Percentiles rank a stretch among this genome's conserved stretches.
These are phyloP conservation scores for Diversispora epigaea DNA, from an alignment of 192 early-diverging fungal species.

Conservation along the genomic window DNA sequence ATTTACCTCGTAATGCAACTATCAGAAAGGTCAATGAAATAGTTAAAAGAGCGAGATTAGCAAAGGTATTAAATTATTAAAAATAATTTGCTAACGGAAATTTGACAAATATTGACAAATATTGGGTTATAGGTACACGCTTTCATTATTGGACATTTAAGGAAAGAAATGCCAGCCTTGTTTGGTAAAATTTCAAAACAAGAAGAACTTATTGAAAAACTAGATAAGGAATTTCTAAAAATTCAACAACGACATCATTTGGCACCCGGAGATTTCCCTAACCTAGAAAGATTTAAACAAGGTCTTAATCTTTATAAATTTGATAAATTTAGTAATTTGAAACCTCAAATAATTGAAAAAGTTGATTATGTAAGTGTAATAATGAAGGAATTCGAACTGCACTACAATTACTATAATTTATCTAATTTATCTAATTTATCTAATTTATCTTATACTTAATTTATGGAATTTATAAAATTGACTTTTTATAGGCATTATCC, in stretches of 20 bases:
- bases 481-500: constrained; percentile 57
- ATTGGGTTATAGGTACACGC: constrained; percentile 62
- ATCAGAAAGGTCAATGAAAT: constrained; percentile 89
- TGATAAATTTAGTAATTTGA: constrained; percentile 77
- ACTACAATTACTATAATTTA: too few relatives aligned
- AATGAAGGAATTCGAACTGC: background rate
- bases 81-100: background rate
- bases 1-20: constrained; percentile 76
- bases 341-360: constrained; percentile 59
- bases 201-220: constrained; percentile 65
- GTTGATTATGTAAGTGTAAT: constrained; percentile 53
- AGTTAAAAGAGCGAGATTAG: constrained; percentile 78
- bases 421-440: too few relatives aligned
- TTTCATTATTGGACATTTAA: constrained; percentile 79
- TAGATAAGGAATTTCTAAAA: constrained; percentile 74
- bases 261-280: constrained; percentile 82
- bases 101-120: too few relatives aligned
- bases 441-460: background rate
- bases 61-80: constrained; percentile 36
- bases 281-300: constrained; percentile 67
- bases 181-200: constrained; percentile 80
- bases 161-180: constrained; percentile 78
- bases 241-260: constrained; percentile 71
- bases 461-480: background rate
- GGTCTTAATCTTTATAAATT: constrained; percentile 74